phyloP scores from a whole-genome alignment of 2,329 filamentous ascomycete species.

The Didymella pomorum region DNA sequence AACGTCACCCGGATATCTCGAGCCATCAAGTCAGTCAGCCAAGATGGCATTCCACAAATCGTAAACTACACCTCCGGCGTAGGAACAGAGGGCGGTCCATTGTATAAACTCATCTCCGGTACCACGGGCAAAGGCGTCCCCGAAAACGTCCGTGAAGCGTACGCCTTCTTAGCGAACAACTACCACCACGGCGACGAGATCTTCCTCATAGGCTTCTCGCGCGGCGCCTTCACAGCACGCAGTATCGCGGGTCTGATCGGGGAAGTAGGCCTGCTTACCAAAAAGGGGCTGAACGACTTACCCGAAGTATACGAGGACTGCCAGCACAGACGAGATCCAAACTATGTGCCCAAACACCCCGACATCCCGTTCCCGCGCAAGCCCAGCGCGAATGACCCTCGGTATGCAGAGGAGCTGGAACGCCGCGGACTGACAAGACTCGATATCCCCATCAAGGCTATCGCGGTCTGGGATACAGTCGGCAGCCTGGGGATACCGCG shows the following conservation, averaged over 20 bases:
- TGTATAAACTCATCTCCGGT: constrained; percentile 54
- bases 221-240: constrained; percentile 57
- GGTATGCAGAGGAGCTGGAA: constrained; percentile 55
- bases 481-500: constrained; percentile 57
- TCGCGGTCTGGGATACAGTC: constrained; percentile 62
- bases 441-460: constrained; percentile 53
- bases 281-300: constrained; percentile 55
- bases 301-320: constrained; percentile 59
- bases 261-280: constrained; percentile 59
- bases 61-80: constrained; percentile 61
- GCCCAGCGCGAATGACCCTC: constrained; percentile 53
- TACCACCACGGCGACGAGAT: constrained; percentile 60
- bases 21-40: constrained; percentile 58
- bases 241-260: constrained; percentile 55
- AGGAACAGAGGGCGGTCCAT: constrained; percentile 54
- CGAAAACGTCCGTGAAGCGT: constrained; percentile 59
- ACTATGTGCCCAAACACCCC: constrained; percentile 56
- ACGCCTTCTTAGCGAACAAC: constrained; percentile 62
- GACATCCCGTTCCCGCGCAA: constrained; percentile 58
- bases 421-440: constrained; percentile 45
- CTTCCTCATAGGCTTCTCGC: constrained; percentile 58
- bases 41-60: constrained; percentile 59
- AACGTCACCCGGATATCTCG: constrained; percentile 60
- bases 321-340: constrained; percentile 53
- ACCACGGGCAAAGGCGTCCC: constrained; percentile 56